These are phyloP conservation scores for Leccinum aurantiacum DNA, from an alignment of 768 basidiomycete genomes.

Conservation along the genomic window DNA sequence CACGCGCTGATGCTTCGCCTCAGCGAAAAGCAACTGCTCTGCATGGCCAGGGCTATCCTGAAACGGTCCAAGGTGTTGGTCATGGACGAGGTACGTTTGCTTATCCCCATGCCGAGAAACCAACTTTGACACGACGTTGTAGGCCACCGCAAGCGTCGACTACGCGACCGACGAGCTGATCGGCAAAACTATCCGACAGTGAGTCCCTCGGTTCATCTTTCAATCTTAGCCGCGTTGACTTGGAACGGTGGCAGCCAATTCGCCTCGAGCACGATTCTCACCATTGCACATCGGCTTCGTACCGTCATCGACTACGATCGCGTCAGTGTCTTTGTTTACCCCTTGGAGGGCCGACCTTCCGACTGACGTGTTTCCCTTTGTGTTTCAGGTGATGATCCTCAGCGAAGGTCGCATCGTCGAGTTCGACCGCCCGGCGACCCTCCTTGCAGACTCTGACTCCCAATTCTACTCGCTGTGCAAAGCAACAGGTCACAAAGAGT, in stretches of 20 bases:
- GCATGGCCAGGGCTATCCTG: conserved; percentile 85
- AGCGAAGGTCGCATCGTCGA: conserved; percentile 79
- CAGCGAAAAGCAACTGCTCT: conserved; percentile 82
- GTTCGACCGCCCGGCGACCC: conserved; percentile 61
- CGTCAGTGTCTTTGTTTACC: conserved; percentile 40
- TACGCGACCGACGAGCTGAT: conserved; percentile 90
- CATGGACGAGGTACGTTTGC: conserved; percentile 70
- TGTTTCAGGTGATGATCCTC: conserved; percentile 60
- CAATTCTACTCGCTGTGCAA: conserved; percentile 69
- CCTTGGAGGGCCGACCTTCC: not conserved
- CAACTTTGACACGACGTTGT: conserved; percentile 1
- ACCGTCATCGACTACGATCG: conserved; percentile 85
- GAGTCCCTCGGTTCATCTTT: conserved; percentile 25
- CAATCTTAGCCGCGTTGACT: not conserved
- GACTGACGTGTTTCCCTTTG: conserved; percentile 1
- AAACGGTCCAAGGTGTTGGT: conserved; percentile 75
- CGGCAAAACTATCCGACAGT: conserved; percentile 79
- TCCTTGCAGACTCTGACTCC: conserved; percentile 57
- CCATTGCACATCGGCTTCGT: conserved; percentile 77
- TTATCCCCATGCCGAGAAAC: not conserved
- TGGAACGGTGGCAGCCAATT: conserved; percentile 53
- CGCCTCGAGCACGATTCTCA: conserved; percentile 76
- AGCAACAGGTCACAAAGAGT: conserved; percentile 72
- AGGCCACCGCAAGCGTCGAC: conserved; percentile 78
- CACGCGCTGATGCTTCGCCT: not conserved